A percentile compares a stretch with the other conserved stretches of the same genome.
These are phyloP conservation scores for Nepenthes mirabilis DNA, from an alignment of 148 eudicot species.

Conservation along the genomic window DNA sequence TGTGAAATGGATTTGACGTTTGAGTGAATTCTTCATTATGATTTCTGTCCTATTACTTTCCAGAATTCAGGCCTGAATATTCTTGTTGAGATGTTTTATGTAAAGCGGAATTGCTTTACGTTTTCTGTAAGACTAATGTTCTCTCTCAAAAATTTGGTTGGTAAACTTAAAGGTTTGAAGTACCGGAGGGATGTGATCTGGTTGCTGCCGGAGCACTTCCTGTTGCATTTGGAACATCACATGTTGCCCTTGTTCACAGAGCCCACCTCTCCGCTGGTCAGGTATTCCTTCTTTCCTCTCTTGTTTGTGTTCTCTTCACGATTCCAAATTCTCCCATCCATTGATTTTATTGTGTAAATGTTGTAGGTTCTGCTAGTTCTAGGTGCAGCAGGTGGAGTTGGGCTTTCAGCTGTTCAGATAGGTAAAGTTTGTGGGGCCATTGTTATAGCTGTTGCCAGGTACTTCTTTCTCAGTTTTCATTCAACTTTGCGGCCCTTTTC, in stretches of 20 bases:
- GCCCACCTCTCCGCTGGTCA: constrained; percentile 70
- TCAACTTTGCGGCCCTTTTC: background rate
- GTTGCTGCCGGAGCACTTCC: constrained; percentile 84
- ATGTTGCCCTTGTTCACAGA: constrained; percentile 87
- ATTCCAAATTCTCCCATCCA: no score
- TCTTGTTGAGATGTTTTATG: background rate
- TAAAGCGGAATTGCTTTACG: background rate
- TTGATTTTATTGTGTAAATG: background rate
- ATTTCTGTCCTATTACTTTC: background rate
- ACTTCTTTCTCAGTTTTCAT: constrained; percentile 1
- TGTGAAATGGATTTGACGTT: no score
- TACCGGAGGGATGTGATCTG: constrained; percentile 91
- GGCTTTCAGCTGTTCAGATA: constrained; percentile 90
- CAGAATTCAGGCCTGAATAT: background rate
- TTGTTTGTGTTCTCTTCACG: no score
- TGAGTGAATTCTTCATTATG: no score
- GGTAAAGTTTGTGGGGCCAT: constrained; percentile 84
- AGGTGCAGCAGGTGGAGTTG: constrained; percentile 99
- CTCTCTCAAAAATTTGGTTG: constrained; percentile 3
- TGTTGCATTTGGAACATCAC: constrained; percentile 93
- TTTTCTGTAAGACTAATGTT: no score
- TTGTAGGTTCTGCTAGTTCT: constrained; percentile 84
- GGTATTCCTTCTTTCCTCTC: constrained; percentile 22
- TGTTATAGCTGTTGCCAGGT: constrained; percentile 96
- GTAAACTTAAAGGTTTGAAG: constrained; percentile 37